These are phyloP conservation scores for Cryphonectria naterciae DNA, from an alignment of 2,329 filamentous ascomycete genomes.

Conservation along the genomic window DNA sequence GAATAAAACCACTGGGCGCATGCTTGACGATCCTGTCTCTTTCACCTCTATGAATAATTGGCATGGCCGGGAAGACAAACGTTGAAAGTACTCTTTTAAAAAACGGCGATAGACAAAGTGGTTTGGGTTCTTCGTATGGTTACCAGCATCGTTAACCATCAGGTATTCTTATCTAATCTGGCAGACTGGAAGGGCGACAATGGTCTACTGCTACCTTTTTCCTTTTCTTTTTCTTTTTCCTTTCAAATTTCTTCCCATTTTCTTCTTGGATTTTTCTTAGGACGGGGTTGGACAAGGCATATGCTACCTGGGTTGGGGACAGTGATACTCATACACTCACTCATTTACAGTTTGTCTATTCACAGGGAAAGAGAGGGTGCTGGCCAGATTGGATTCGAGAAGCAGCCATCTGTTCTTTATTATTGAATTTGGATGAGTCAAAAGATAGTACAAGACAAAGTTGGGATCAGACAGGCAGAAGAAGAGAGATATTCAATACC, in stretches of 20 bases:
- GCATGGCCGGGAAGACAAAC: slow-evolving; percentile 30
- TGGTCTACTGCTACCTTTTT: slow-evolving; percentile 23
- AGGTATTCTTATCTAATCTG: slow-evolving; percentile 12
- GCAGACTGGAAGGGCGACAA: slow-evolving; percentile 18
- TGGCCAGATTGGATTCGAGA: slow-evolving; percentile 11
- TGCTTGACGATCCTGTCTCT: not conserved
- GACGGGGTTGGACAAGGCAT: not conserved
- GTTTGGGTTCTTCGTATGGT: slow-evolving; percentile 2
- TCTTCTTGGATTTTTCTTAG: not conserved
- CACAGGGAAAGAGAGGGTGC: not conserved
- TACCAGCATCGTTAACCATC: slow-evolving; percentile 12
- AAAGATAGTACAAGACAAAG: slow-evolving; percentile 20
- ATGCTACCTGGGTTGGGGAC: slow-evolving; percentile 3
- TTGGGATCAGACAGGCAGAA: slow-evolving; percentile 17
- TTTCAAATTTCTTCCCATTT: slow-evolving; percentile 35
- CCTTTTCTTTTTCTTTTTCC: slow-evolving; percentile 34
- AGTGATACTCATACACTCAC: slow-evolving; percentile 21
- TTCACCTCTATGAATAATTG: slow-evolving; percentile 19
- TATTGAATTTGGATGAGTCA: slow-evolving; percentile 19
- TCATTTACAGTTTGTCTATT: slow-evolving; percentile 12
- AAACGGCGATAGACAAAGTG: slow-evolving; percentile 27
- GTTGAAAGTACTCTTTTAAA: slow-evolving; percentile 13
- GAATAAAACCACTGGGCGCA: not conserved
- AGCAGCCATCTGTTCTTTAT: not conserved
- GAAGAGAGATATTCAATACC: slow-evolving; percentile 23